phyloP scores from a whole-genome alignment of 352 stramenopile genomes.

The Globisporangium nunn region DNA sequence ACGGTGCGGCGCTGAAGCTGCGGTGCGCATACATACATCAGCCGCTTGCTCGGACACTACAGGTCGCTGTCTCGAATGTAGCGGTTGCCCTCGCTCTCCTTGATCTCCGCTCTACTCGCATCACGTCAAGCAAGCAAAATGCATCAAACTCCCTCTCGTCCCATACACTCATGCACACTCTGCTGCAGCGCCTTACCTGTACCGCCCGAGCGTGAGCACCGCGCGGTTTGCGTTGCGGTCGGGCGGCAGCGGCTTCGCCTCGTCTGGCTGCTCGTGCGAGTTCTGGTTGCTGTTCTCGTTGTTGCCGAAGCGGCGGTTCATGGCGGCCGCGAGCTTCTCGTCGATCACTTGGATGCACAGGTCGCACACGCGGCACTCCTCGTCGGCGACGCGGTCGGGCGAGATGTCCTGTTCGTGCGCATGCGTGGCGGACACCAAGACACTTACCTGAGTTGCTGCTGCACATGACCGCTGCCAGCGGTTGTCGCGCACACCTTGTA shows the following conservation, averaged over 20 bases:
- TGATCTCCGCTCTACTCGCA: constrained; percentile 70
- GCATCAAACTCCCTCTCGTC: not conserved
- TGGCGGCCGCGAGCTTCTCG: constrained; percentile 69
- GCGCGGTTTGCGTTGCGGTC: constrained; percentile 56
- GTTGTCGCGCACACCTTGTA: constrained; percentile 45
- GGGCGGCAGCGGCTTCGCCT: constrained; percentile 23
- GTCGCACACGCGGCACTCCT: constrained; percentile 76
- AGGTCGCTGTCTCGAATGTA: constrained; percentile 85
- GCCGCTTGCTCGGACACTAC: constrained; percentile 11
- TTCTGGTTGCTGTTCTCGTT: constrained; percentile 28
- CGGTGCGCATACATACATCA: no score
- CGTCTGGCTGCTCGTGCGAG: constrained; percentile 21
- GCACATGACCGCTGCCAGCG: not conserved
- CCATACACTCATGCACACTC: not conserved
- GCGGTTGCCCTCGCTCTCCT: constrained; percentile 83
- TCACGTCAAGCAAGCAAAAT: not conserved
- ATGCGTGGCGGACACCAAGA: no score
- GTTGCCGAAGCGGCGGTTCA: constrained; percentile 68
- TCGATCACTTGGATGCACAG: constrained; percentile 80
- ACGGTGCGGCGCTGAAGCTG: no score
- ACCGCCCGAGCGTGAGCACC: constrained; percentile 75
- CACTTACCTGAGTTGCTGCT: no score
- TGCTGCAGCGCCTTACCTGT: constrained; percentile 35
- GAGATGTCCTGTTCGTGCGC: constrained; percentile 42
- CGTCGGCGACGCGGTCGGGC: constrained; percentile 43